These are phyloP conservation scores for Cladobotryum mycophilum DNA, from an alignment of 2,329 filamentous ascomycete species.

Conservation along the genomic window DNA sequence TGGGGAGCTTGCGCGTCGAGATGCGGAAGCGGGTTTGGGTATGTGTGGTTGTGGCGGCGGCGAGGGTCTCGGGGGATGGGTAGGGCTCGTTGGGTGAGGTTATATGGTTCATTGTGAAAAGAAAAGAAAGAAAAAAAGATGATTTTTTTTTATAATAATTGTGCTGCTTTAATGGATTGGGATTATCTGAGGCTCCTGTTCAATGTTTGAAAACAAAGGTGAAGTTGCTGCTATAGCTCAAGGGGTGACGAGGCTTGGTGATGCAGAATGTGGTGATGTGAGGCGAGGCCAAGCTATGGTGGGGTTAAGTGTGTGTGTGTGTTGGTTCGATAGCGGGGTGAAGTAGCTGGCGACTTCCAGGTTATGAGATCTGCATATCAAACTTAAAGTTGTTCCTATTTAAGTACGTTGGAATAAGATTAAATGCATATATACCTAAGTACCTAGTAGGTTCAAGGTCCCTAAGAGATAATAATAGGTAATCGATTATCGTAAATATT, in stretches of 20 bases:
- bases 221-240: too few relatives aligned
- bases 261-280: neutral
- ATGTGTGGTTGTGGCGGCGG: conserved; percentile 50
- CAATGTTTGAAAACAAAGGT: too few relatives aligned
- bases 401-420: too few relatives aligned
- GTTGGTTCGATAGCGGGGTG: conserved; percentile 1
- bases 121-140: too few relatives aligned
- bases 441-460: too few relatives aligned
- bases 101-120: conserved; percentile 32
- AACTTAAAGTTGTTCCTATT: too few relatives aligned
- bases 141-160: too few relatives aligned
- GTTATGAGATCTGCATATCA: neutral
- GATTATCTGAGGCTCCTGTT: too few relatives aligned
- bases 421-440: too few relatives aligned
- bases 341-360: neutral
- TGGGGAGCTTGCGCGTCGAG: conserved; percentile 82
- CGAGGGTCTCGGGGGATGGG: conserved; percentile 43
- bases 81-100: conserved; percentile 45
- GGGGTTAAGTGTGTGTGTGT: neutral
- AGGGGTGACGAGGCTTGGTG: conserved; percentile 3
- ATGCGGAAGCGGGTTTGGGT: conserved; percentile 65
- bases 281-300: conserved; percentile 9
- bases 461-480: too few relatives aligned
- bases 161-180: too few relatives aligned
- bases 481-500: too few relatives aligned